Percentiles rank a stretch among this genome's conserved stretches.
Evolutionary conservation across 352 stramenopile genomes (phyloP).

Genomic region (Sclerospora graminicola): DNA sequence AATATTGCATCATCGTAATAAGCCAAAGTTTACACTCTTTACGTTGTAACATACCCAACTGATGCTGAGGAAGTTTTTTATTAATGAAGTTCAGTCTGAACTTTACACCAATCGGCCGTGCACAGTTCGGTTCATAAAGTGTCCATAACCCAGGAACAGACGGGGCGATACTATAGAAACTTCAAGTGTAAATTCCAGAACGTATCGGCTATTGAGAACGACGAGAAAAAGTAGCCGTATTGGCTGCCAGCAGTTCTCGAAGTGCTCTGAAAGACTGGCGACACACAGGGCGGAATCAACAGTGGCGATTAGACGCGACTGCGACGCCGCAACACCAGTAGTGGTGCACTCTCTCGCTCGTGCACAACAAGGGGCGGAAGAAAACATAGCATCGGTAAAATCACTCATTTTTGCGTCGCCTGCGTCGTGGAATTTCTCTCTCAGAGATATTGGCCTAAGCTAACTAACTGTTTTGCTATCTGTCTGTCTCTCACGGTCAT

Average conservation of each 20-base stretch:
- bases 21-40: too few species aligned
- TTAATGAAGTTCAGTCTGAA: neutral
- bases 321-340: constrained; percentile 11
- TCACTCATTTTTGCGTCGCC: constrained; percentile 6
- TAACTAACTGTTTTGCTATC: constrained; percentile 1
- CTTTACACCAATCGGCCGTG: neutral
- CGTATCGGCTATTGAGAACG: neutral
- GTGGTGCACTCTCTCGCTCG: constrained; percentile 3
- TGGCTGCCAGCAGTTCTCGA: too few species aligned
- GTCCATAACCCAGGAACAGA: constrained; percentile 8
- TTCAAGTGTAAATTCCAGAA: neutral
- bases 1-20: too few species aligned
- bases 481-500: constrained; percentile 2
- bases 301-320: constrained; percentile 2
- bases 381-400: constrained; percentile 20
- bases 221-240: constrained; percentile 9
- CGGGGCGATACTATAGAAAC: neutral
- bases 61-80: neutral
- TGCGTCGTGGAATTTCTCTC: neutral
- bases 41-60: neutral
- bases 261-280: too few species aligned
- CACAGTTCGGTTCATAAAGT: constrained; percentile 9
- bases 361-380: constrained; percentile 11
- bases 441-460: neutral
- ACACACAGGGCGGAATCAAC: constrained; percentile 5